phyloP scores from a whole-genome alignment of 805 yeast genomes.

The Spathaspora passalidarum region DNA sequence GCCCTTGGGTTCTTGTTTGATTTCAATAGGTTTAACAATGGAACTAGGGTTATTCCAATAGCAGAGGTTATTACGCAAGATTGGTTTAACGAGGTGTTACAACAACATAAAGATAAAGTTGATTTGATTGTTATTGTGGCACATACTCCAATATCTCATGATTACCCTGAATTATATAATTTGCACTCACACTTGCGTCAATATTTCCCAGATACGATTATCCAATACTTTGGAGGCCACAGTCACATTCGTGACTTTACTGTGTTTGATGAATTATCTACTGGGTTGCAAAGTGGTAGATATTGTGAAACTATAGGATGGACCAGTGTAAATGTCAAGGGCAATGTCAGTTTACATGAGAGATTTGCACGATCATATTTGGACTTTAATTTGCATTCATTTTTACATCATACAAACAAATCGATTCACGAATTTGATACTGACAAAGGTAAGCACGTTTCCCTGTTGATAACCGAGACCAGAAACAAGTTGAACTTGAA shows the following conservation, averaged over 20 bases:
- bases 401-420: conserved; percentile 53
- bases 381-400: conserved; percentile 76
- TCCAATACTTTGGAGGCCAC: conserved; percentile 94
- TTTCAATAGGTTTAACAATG: conserved; percentile 57
- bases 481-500: conserved; percentile 54
- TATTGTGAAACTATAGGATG: conserved; percentile 95
- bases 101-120: conserved; percentile 31
- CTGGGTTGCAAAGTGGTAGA: conserved; percentile 89
- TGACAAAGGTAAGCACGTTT: conserved; percentile 46
- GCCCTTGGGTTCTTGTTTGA: conserved; percentile 80
- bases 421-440: conserved; percentile 46
- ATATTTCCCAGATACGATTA: conserved; percentile 56
- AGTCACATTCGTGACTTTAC: conserved; percentile 87
- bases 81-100: conserved; percentile 61
- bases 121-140: conserved; percentile 75
- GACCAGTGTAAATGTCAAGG: conserved; percentile 49
- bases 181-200: conserved; percentile 52
- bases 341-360: conserved; percentile 12
- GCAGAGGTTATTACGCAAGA: conserved; percentile 47
- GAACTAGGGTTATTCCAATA: conserved; percentile 64
- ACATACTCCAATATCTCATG: conserved; percentile 63
- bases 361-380: conserved; percentile 63
- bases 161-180: conserved; percentile 50
- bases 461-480: conserved; percentile 40
- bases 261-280: conserved; percentile 59